Evolutionary conservation across 75 land plant genomes (phyloP).

Genomic region (Isoetes taiwanensis): DNA sequence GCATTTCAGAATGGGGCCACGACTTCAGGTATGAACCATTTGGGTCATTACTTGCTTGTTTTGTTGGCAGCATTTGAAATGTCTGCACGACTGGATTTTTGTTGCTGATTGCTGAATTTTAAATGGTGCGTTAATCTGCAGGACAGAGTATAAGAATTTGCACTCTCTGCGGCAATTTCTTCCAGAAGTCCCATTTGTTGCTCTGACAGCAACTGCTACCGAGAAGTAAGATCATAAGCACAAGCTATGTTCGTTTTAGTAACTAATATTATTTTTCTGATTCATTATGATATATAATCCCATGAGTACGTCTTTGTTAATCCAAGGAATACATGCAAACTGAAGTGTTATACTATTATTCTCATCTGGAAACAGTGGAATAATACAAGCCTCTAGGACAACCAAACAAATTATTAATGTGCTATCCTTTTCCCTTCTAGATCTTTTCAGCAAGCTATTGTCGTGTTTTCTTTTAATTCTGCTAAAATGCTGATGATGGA

Average conservation of each 20-base stretch:
- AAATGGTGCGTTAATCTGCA: slow-evolving; percentile 10
- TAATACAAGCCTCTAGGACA: too few species aligned
- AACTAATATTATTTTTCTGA: not conserved
- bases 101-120: not conserved
- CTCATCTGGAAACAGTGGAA: too few species aligned
- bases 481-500: too few species aligned
- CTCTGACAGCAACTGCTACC: slow-evolving; percentile 80
- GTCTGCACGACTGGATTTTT: not conserved
- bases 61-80: not conserved
- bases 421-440: not conserved
- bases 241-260: not conserved
- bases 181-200: slow-evolving; percentile 52
- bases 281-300: not conserved
- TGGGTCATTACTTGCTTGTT: not conserved
- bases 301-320: too few species aligned
- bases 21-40: slow-evolving; percentile 50
- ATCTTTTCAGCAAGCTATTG: too few species aligned
- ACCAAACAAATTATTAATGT: not conserved
- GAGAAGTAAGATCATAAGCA: slow-evolving; percentile 34
- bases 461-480: not conserved
- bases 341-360: too few species aligned
- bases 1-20: slow-evolving; percentile 91
- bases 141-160: slow-evolving; percentile 60
- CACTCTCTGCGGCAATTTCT: slow-evolving; percentile 30
- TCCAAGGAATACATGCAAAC: too few species aligned